Base-by-base conservation (phyloP, 768 basidiomycete genomes). In the Suillus fuscotomentosus region DNA sequence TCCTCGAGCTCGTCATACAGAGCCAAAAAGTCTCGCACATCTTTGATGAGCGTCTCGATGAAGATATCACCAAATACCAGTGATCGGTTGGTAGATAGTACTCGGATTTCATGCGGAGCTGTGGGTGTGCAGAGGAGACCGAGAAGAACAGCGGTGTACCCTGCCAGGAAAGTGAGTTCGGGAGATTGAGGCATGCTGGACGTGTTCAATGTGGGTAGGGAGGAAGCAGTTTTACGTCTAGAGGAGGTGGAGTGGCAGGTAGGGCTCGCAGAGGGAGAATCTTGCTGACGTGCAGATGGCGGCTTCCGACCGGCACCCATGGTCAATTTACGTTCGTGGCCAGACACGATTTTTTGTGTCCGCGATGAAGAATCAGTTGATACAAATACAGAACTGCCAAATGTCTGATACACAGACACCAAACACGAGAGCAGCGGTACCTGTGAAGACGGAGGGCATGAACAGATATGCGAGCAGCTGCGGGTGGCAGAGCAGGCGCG, bases 81-180 rank as follows among this genome's bases (percentile, higher is more conserved):
- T 0, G 81, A 76, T 8, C 84, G 71, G 2, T 64, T 66, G n/a
- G 72, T 72, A 22, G 80, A 60, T 56, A 82, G 17, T 69, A 6
- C 75, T 62, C 15, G 62, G 22, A 65, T 76, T 77, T 61, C 78
- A 81, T n/a, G 63, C 56, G 9, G 72, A 50, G 31, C 73, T 72
- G 45, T 75, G 70, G 45, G 75, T 74, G 60, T 80, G 77, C 43
- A 86, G 75, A 59, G 39, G 6, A 86, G 71, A 10, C 83, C 91
- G 56, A 95, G 83, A 5, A 95, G 82, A 8, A 94, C 85, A 0
- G 92, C 86, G 5, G 91, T 83, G 70, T 93, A 92, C 1, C 90
- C 89, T 17, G 84, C 84, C 8, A 94, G 80, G 67, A 91, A 87
- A 14, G 80, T 79, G 42, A 77, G 72, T 66, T 86, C 83, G 5